Percentiles rank a stretch among this genome's conserved stretches.
These are phyloP conservation scores for Pestalotiopsis sp. DNA, from an alignment of 2,329 filamentous ascomycete species.

Conservation along the genomic window DNA sequence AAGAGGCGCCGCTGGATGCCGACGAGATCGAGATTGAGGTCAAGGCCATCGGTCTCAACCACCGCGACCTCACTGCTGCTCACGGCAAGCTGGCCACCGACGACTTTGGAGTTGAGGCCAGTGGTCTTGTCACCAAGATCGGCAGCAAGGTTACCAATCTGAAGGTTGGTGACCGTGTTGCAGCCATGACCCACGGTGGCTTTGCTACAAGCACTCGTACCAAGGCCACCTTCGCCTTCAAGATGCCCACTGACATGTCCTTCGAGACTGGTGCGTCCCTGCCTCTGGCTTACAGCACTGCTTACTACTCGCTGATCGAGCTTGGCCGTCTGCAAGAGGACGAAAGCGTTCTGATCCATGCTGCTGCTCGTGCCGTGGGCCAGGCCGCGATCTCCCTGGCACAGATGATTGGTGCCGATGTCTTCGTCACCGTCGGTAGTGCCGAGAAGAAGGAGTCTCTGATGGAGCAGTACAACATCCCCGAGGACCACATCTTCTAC, in stretches of 20 bases:
- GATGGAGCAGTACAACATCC: constrained; percentile 9
- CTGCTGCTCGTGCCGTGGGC: constrained; percentile 12
- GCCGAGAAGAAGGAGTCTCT: constrained; percentile 9
- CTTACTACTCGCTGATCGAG: constrained; percentile 14
- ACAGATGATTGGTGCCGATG: constrained; percentile 14
- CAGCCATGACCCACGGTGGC: constrained; percentile 40
- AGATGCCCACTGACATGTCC: constrained; percentile 27
- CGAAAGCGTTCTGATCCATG: constrained; percentile 14
- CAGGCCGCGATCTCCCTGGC: constrained; percentile 15
- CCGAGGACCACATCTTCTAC: constrained; percentile 13
- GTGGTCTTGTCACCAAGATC: constrained; percentile 26
- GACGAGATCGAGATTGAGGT: constrained; percentile 35
- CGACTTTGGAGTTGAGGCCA: constrained; percentile 30
- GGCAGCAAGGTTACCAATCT: constrained; percentile 28
- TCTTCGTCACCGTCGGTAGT: constrained; percentile 13
- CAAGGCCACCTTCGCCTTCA: constrained; percentile 28
- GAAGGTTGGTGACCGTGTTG: constrained; percentile 27
- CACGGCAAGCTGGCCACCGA: constrained; percentile 27
- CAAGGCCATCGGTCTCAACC: constrained; percentile 29
- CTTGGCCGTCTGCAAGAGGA: constrained; percentile 12
- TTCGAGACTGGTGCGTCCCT: constrained; percentile 17
- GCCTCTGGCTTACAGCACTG: constrained; percentile 12
- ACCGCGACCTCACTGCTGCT: constrained; percentile 28
- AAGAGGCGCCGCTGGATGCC: constrained; percentile 31
- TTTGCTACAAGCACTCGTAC: constrained; percentile 29